Evolutionary conservation across 2,329 filamentous ascomycete species (phyloP).

Genomic region (Hirsutella minnesotensis): DNA sequence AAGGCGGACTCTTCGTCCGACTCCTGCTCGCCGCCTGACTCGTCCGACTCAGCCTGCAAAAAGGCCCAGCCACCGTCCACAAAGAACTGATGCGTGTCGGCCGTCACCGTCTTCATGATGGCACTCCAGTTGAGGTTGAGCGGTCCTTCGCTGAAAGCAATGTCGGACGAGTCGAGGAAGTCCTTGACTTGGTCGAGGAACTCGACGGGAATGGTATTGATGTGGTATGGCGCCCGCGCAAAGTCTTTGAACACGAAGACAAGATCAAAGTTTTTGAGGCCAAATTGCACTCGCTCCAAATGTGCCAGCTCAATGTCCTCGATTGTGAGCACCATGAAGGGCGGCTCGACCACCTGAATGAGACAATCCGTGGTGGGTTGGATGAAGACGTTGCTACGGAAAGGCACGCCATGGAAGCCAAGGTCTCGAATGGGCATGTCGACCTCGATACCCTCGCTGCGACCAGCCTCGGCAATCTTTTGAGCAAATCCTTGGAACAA

Average conservation of each 20-base stretch:
- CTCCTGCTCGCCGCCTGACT: conserved; percentile 63
- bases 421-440: conserved; percentile 96
- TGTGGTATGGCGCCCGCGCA: conserved; percentile 74
- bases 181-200: conserved; percentile 92
- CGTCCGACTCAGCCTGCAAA: conserved; percentile 76
- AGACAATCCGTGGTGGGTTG: conserved; percentile 95
- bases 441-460: conserved; percentile 80
- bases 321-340: conserved; percentile 90
- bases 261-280: conserved; percentile 96
- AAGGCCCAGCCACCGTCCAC: conserved; percentile 92
- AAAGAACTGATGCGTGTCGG: conserved; percentile 92
- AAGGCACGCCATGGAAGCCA: conserved; percentile 92
- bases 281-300: conserved; percentile 90
- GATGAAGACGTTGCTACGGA: conserved; percentile 88
- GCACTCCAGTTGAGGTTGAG: conserved; percentile 98
- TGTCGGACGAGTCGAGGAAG: conserved; percentile 92
- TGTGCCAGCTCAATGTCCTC: conserved; percentile 95
- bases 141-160: conserved; percentile 86
- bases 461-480: conserved; percentile 92
- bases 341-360: conserved; percentile 92
- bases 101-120: conserved; percentile 98
- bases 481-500: conserved; percentile 94
- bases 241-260: conserved; percentile 99
- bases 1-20: conserved; percentile 89
- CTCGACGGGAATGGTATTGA: conserved; percentile 97